Base-by-base conservation (phyloP, 768 basidiomycete genomes). In the Termitomyces sp. region DNA sequence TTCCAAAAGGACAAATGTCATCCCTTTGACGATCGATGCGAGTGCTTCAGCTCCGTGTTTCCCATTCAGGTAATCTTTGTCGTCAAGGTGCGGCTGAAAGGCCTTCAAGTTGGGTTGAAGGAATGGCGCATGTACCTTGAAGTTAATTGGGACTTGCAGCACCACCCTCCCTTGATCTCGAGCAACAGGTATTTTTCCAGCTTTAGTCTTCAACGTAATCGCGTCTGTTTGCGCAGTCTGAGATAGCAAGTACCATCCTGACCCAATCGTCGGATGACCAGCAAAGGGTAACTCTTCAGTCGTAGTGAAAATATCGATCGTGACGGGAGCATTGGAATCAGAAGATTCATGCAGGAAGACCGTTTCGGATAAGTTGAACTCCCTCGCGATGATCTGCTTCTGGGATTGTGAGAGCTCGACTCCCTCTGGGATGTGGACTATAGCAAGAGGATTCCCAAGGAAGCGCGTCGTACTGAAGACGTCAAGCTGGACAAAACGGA, bases 331-430 rank as follows among this genome's bases (percentile, higher is more conserved):
- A 35, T 60, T n/a, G 12, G 55, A 62, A 36, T 68, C 67, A 15
- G 63, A 59, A 16, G 63, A 62, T 55, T 76, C 73, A 62, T 81
- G 78, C 2, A 78, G 69, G 65, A 81, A 81, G 35, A 81, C 78
- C 0, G 81, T 81, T 54, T 82, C 81, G 4, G 80, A 79, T 57
- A 80, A 72, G 63, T 83, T 81, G 69, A 83, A 83, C 62, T 82
- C 81, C 28, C 74, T 71, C 3, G 81, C 80, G 57, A 81, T 76
- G 13, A 61, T 69, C 57, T 79, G 79, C 61, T 81, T 81, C 58
- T 78, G 73, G 6, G 63, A 49, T 57, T 78, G 78, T 2, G 77
- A 64, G 22, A 79, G 68, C 1, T 60, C 32, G 8, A 65, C 54
- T 4, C 67, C 59, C 20, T 63, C 63, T 0, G 78, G 76, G 35